Evolutionary conservation across 2,329 filamentous ascomycete species (phyloP).

Genomic region (Falciphora oryzae): DNA sequence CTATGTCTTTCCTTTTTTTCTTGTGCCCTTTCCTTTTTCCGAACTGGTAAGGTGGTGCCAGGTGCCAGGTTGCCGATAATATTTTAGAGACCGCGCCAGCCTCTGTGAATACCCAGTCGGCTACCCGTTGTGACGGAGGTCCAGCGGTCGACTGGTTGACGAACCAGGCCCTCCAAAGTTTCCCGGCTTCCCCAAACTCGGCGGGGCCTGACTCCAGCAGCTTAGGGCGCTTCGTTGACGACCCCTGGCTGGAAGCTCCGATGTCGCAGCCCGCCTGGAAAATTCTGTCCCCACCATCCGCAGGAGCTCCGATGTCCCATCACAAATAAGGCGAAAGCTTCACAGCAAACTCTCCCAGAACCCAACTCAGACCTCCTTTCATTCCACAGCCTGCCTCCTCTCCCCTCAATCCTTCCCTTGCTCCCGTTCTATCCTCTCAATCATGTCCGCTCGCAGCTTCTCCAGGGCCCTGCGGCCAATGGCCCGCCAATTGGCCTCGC

Average conservation of each 20-base stretch:
- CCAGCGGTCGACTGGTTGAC: too few relatives aligned
- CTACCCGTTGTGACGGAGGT: neutral
- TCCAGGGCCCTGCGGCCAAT: conserved; percentile 60
- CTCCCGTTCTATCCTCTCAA: conserved; percentile 27
- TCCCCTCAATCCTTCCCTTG: conserved; percentile 20
- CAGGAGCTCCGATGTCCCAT: neutral
- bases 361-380: neutral
- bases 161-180: too few relatives aligned
- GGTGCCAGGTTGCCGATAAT: too few relatives aligned
- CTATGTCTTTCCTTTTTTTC: too few relatives aligned
- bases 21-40: too few relatives aligned
- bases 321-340: neutral
- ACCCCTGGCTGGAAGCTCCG: conserved; percentile 3
- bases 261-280: conserved; percentile 5
- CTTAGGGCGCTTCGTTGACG: neutral
- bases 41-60: too few relatives aligned
- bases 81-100: too few relatives aligned
- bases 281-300: conserved; percentile 9
- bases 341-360: conserved; percentile 1
- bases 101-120: too few relatives aligned
- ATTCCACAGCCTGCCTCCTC: conserved; percentile 15
- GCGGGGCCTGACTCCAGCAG: neutral
- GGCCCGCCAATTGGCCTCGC: conserved; percentile 57
- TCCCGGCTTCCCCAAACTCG: neutral
- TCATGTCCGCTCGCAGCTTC: conserved; percentile 75